These are phyloP conservation scores for Trifolium subterraneum DNA, from an alignment of 306 rosid species.

Conservation along the genomic window DNA sequence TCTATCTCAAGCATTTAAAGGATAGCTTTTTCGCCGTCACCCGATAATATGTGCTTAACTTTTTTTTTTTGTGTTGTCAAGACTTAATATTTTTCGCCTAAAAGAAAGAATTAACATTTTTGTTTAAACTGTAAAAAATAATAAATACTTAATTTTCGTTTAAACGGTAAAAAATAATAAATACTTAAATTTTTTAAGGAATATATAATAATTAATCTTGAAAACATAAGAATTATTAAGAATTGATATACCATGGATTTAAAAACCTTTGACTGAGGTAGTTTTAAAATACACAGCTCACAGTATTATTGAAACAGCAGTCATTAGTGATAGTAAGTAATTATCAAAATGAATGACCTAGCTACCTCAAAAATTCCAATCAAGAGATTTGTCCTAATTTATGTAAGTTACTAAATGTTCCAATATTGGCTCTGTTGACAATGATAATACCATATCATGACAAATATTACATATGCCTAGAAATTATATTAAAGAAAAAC, in stretches of 20 bases:
- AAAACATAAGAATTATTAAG: background rate
- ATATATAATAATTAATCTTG: too few relatives aligned
- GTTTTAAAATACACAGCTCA: slow-evolving; percentile 44
- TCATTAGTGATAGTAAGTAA: slow-evolving; percentile 14
- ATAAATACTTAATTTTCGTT: too few relatives aligned
- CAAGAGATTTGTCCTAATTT: slow-evolving; percentile 19
- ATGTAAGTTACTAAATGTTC: slow-evolving; percentile 15
- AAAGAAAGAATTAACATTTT: too few relatives aligned
- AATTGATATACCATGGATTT: slow-evolving; percentile 25
- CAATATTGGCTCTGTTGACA: slow-evolving; percentile 20
- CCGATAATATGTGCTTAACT: too few relatives aligned
- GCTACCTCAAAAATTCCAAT: slow-evolving; percentile 18
- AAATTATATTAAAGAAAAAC: slow-evolving; percentile 30
- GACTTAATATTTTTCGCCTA: too few relatives aligned
- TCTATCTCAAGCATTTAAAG: too few relatives aligned
- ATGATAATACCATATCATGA: slow-evolving; percentile 35
- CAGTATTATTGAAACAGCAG: slow-evolving; percentile 36
- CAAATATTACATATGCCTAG: background rate
- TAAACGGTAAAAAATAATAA: too few relatives aligned
- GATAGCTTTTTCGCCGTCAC: too few relatives aligned
- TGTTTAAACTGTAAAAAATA: too few relatives aligned
- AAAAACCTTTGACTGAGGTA: slow-evolving; percentile 34
- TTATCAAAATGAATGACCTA: background rate
- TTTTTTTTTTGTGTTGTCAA: too few relatives aligned
- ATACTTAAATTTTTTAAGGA: too few relatives aligned